A percentile compares a stretch with the other conserved stretches of the same genome.
phyloP scores from a whole-genome alignment of 73 alveolate species.

The Stentor roeselii region DNA sequence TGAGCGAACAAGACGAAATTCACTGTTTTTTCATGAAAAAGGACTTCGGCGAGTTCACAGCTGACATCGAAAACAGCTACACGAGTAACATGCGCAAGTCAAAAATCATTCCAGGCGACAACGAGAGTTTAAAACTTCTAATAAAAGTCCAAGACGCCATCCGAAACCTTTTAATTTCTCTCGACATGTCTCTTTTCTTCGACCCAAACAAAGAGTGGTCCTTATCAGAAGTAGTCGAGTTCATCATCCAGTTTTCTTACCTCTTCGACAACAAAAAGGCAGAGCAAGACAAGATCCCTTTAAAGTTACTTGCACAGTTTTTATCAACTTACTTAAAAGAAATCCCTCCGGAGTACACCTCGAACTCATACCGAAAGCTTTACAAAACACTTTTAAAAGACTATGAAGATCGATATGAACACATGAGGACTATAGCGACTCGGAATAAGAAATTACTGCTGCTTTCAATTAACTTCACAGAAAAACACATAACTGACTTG shows the following conservation, averaged over 20 bases:
- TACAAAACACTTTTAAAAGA: not conserved
- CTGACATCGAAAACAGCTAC: constrained; percentile 17
- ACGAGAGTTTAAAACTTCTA: not conserved
- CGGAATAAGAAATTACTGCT: not conserved
- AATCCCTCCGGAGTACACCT: not conserved
- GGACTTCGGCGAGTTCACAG: not conserved
- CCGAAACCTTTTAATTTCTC: not conserved
- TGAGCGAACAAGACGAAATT: not conserved
- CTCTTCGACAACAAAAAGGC: constrained; percentile 20
- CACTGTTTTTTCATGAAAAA: constrained; percentile 3
- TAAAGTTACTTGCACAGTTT: constrained; percentile 11
- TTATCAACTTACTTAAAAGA: not conserved
- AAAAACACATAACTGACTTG: constrained; percentile 15
- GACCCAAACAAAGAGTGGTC: constrained; percentile 20
- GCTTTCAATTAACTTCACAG: not conserved
- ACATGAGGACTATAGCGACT: not conserved
- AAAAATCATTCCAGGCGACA: not conserved
- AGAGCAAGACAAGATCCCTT: not conserved
- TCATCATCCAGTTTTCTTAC: constrained; percentile 16
- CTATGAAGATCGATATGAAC: not conserved
- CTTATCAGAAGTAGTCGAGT: not conserved
- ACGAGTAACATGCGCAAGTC: not conserved
- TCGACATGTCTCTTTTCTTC: constrained; percentile 3
- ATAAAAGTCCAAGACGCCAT: constrained; percentile 14
- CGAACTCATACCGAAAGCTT: not conserved